These are phyloP conservation scores for Cercospora janseana DNA, from an alignment of 2,329 filamentous ascomycete species.

Conservation along the genomic window DNA sequence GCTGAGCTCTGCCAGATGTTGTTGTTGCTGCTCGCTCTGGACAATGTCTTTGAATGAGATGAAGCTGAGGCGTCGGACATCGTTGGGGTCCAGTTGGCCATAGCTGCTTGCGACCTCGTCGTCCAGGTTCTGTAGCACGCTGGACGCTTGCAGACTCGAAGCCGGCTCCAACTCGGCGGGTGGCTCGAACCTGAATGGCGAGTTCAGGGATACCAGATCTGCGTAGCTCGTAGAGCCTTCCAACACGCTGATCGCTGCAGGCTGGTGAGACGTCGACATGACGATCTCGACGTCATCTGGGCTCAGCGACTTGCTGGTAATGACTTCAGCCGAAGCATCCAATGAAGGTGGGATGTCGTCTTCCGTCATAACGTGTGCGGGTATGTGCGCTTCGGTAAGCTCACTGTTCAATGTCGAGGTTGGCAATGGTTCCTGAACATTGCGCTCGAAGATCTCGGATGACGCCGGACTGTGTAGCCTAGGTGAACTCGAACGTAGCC, in stretches of 20 bases:
- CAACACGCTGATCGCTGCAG: slow-evolving; percentile 65
- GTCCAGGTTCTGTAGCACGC: slow-evolving; percentile 63
- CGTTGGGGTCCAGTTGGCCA: slow-evolving; percentile 71
- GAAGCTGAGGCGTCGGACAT: slow-evolving; percentile 83
- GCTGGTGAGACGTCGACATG: slow-evolving; percentile 79
- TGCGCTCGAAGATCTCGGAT: slow-evolving; percentile 83
- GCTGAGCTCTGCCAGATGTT: slow-evolving; percentile 50
- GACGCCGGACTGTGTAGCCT: slow-evolving; percentile 74
- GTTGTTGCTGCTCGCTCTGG: slow-evolving; percentile 66
- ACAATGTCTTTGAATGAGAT: slow-evolving; percentile 97
- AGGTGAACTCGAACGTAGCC: slow-evolving; percentile 67
- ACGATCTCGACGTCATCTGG: slow-evolving; percentile 91
- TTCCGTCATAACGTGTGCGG: slow-evolving; percentile 88
- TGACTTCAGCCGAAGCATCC: slow-evolving; percentile 86
- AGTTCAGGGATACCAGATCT: slow-evolving; percentile 31
- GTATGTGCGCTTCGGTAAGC: slow-evolving; percentile 74
- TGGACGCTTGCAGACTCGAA: slow-evolving; percentile 81
- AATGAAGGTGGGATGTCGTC: slow-evolving; percentile 90
- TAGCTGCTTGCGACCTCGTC: slow-evolving; percentile 72
- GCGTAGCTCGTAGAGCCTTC: slow-evolving; percentile 33
- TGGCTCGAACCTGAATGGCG: slow-evolving; percentile 22
- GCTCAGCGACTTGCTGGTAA: slow-evolving; percentile 80
- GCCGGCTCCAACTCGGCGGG: slow-evolving; percentile 40
- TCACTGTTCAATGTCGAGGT: slow-evolving; percentile 60
- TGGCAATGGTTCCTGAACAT: slow-evolving; percentile 70